Conservation (phyloP, 768 basidiomycete species). For the Rhizopogon vulgaris region DNA sequence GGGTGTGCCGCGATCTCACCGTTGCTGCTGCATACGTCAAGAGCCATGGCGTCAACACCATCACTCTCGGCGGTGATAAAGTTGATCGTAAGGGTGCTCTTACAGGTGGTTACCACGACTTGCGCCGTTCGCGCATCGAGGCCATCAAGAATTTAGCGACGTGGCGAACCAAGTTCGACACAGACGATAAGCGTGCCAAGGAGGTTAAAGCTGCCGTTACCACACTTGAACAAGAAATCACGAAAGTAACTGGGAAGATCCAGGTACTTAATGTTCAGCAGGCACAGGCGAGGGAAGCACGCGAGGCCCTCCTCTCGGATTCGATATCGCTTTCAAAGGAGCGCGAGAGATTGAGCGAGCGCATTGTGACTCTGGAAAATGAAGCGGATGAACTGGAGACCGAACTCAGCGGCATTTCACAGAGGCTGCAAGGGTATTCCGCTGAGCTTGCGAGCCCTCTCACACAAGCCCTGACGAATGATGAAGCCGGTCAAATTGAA, state of each 20-base stretch:
- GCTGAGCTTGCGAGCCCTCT: constrained; percentile 72
- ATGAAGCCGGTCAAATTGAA: constrained; percentile 65
- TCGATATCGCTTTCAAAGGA: constrained; percentile 53
- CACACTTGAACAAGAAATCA: constrained; percentile 82
- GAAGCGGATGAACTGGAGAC: constrained; percentile 68
- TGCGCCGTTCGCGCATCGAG: constrained; percentile 85
- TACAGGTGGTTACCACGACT: constrained; percentile 94
- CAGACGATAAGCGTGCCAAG: constrained; percentile 54
- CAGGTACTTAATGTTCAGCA: constrained; percentile 67
- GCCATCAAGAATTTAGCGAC: constrained; percentile 69
- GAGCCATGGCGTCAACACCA: constrained; percentile 91
- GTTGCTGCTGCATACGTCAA: constrained; percentile 93
- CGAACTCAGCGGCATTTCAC: constrained; percentile 57
- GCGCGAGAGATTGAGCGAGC: constrained; percentile 59
- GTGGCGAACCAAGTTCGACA: constrained; percentile 70
- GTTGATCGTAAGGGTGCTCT: constrained; percentile 94
- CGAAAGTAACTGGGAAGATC: constrained; percentile 63
- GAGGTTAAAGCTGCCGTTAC: constrained; percentile 72
- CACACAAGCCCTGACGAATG: constrained; percentile 62
- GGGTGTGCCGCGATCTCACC: constrained; percentile 88
- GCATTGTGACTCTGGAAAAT: constrained; percentile 57
- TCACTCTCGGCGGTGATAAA: constrained; percentile 96
- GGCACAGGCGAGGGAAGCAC: constrained; percentile 58
- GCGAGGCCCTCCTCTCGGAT: constrained; percentile 65
- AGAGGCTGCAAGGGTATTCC: constrained; percentile 58